Percentiles rank a stretch among this genome's conserved stretches.
These are phyloP conservation scores for Vitis hybrid DNA, from an alignment of 177 flowering plant genomes.

Conservation along the genomic window DNA sequence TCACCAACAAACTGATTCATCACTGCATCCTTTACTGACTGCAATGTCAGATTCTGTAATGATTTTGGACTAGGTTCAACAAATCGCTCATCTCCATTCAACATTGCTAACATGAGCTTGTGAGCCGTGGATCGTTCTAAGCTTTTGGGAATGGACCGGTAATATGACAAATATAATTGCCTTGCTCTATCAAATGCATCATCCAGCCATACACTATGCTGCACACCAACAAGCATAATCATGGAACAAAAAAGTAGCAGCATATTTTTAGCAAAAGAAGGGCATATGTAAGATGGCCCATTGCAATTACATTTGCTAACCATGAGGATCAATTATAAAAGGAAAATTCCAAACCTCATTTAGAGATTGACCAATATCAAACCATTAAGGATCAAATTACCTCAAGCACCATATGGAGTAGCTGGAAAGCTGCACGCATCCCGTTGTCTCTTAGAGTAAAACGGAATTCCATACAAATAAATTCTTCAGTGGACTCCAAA, in stretches of 20 bases:
- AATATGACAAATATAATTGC: constrained; percentile 88
- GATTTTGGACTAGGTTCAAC: constrained; percentile 96
- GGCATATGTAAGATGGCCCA: too few relatives aligned
- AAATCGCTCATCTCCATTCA: constrained; percentile 97
- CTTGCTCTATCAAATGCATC: constrained; percentile 99
- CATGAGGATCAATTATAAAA: background rate
- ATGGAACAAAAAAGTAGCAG: background rate
- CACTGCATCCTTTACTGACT: constrained; percentile 84
- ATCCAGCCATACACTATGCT: constrained; percentile 99
- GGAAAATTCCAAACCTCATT: too few relatives aligned
- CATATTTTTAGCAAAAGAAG: too few relatives aligned
- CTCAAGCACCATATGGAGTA: constrained; percentile 99
- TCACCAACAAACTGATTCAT: constrained; percentile 87
- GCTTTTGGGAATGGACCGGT: constrained; percentile 90
- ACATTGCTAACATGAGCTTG: constrained; percentile 88
- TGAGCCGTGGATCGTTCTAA: constrained; percentile 98
- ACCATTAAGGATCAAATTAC: constrained; percentile 33
- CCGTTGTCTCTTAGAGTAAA: constrained; percentile 84
- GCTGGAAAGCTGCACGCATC: constrained; percentile 98
- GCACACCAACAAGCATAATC: constrained; percentile 30
- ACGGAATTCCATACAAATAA: constrained; percentile 94
- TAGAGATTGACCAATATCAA: too few relatives aligned
- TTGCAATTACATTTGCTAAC: too few relatives aligned
- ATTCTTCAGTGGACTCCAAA: constrained; percentile 95
- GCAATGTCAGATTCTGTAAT: constrained; percentile 64